phyloP scores from a whole-genome alignment of 352 stramenopile species.

The Phytophthora sp. region DNA sequence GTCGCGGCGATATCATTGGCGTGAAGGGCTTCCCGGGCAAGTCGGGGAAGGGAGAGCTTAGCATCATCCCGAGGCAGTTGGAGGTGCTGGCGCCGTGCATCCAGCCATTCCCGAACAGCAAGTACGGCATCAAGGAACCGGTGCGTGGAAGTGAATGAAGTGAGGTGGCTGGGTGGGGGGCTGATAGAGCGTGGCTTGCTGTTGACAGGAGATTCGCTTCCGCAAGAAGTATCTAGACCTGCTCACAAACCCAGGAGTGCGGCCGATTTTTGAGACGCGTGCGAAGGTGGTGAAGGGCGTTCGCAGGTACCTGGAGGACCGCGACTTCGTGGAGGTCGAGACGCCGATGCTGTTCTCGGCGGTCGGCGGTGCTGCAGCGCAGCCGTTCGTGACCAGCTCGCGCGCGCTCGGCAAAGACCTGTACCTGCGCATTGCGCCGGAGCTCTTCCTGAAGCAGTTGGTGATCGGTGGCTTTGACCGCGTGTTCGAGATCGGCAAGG shows the following conservation, averaged over 20 bases:
- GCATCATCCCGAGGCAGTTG: conserved; percentile 86
- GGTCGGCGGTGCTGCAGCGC: conserved; percentile 95
- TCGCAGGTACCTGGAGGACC: conserved; percentile 73
- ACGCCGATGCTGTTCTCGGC: conserved; percentile 99
- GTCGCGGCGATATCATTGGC: conserved; percentile 82
- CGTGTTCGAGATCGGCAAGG: conserved; percentile 98
- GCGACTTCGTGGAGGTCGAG: conserved; percentile 91
- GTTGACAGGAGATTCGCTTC: conserved; percentile 97
- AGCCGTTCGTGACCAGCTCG: conserved; percentile 98
- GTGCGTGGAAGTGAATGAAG: conserved; percentile 31
- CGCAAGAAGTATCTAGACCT: conserved; percentile 99
- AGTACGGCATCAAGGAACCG: conserved; percentile 95
- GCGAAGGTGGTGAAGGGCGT: conserved; percentile 81
- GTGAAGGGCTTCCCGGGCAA: conserved; percentile 82
- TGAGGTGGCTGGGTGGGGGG: not conserved
- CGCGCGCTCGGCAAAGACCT: conserved; percentile 97
- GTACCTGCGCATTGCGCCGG: conserved; percentile 96
- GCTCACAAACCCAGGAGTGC: conserved; percentile 95
- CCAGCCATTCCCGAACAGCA: conserved; percentile 85
- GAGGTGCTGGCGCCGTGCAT: conserved; percentile 96
- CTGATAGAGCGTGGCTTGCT: conserved; percentile 36
- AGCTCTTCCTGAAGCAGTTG: conserved; percentile 98
- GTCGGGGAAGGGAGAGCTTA: conserved; percentile 85
- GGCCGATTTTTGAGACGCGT: conserved; percentile 94
- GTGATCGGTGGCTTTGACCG: conserved; percentile 96